Percentiles rank a stretch among this genome's conserved stretches.
Evolutionary conservation across 805 yeast species (phyloP).

Genomic region (Metschnikowia drakensbergensis): DNA sequence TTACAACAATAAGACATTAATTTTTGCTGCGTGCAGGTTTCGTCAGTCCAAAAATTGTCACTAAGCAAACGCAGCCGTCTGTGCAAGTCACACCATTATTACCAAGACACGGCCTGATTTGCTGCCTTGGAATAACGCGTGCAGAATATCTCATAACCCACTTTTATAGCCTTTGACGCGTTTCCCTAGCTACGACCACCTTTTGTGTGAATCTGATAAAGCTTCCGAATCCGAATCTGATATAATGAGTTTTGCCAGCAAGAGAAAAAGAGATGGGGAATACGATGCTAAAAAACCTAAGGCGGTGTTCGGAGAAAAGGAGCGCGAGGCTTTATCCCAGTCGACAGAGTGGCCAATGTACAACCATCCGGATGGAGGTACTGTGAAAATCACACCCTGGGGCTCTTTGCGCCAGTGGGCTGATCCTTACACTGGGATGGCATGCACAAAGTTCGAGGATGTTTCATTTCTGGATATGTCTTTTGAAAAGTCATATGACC

Average conservation of each 20-base stretch:
- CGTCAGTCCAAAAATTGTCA: not conserved
- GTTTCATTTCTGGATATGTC: constrained; percentile 22
- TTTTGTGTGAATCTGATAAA: no score
- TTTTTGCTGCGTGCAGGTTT: constrained; percentile 4
- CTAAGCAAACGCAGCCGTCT: no score
- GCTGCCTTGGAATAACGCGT: no score
- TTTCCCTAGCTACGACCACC: no score
- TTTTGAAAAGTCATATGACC: constrained; percentile 15
- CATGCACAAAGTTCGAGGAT: constrained; percentile 48
- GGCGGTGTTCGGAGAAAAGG: constrained; percentile 18
- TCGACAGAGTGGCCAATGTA: constrained; percentile 51
- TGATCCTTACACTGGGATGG: constrained; percentile 40
- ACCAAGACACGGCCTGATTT: no score
- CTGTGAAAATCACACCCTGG: constrained; percentile 58
- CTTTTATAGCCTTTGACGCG: no score
- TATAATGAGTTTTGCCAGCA: constrained; percentile 8
- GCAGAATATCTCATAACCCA: no score
- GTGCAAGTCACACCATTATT: no score
- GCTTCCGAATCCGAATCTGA: no score
- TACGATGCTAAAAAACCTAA: constrained; percentile 21
- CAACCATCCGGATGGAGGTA: constrained; percentile 60
- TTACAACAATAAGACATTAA: not conserved
- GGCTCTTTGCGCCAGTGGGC: constrained; percentile 52
- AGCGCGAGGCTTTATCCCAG: constrained; percentile 14
- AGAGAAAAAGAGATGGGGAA: constrained; percentile 25